Base-by-base conservation (phyloP, 306 rosid species). In the Chamaecrista fasciculata region DNA sequence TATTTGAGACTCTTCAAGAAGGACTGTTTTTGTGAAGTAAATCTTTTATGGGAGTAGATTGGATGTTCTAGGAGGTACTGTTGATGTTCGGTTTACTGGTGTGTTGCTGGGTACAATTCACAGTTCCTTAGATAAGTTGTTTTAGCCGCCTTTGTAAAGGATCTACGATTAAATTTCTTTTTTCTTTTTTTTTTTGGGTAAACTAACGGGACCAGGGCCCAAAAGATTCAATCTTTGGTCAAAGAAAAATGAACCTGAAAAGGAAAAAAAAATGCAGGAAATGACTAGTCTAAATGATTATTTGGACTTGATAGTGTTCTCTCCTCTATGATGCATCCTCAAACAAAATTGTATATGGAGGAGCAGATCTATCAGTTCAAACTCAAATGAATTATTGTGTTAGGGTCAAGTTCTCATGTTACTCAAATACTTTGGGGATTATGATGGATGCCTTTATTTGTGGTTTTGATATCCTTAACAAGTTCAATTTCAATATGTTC, bases 11-110 rank as follows among this genome's bases (percentile, higher is more conserved):
- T 29, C 11, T 6, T 6, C 37, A 15, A 46, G 51, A 52, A 1
- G 8, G 12, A 49, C 33, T 37, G 36, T 26, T 46, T 47, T 40
- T 1, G 34, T 40, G 34, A 67, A 43, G 18, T 67, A 34, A 39
- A 42, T 29, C 26, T 59, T 43, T 25, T 66, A 47, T 39, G 67
- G 15, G 40, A 55, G 55, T 48, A 28, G 36, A 20, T 48, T 67
- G 62, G 29, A 67, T 67, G 61, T 20, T 28, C 37, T 67, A 19
- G 14, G 47, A 67, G 36, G 48, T n/a, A 67, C 59, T 26, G 23
- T 14, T 65, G 25, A 9, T 66, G 16, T 66, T 21, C 43, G 9
- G 23, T 26, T 61, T 20, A 23, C 16, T 11, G 19, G 47, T 19
- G 11, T 61, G 37, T 11, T 23, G 21, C 3, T 18, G 39, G 53